phyloP scores from a whole-genome alignment of 139 green algal species.

The Chlorella vulgaris region DNA sequence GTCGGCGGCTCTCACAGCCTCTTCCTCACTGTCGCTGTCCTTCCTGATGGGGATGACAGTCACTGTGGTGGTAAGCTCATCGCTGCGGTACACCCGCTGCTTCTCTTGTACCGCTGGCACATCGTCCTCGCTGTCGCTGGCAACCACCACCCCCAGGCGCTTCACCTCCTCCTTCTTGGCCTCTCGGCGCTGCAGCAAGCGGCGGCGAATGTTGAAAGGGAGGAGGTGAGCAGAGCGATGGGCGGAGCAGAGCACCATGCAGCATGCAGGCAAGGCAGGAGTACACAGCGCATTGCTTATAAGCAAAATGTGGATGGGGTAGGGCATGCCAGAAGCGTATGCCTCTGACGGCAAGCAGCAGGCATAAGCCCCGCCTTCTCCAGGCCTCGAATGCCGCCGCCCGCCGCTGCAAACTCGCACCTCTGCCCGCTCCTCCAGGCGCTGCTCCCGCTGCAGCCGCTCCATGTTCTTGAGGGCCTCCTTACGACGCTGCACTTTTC shows the following conservation, averaged over 20 bases:
- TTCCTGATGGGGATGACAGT: conserved; percentile 41
- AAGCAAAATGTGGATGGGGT: no score
- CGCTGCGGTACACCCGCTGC: conserved; percentile 49
- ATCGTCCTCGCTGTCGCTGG: conserved; percentile 1
- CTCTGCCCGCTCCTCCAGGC: conserved; percentile 57
- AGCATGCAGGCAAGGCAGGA: no score
- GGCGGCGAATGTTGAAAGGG: neutral
- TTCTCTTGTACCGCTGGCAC: neutral
- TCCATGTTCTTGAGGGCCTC: conserved; percentile 65
- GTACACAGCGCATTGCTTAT: no score
- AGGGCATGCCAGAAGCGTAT: no score
- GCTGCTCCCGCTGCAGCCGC: conserved; percentile 50
- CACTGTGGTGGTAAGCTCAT: conserved; percentile 32
- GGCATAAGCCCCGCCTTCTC: neutral
- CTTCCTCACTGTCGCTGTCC: conserved; percentile 33
- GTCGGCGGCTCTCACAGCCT: neutral
- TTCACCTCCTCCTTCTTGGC: conserved; percentile 55
- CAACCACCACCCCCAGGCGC: neutral
- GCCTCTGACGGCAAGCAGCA: no score
- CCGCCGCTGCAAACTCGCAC: conserved; percentile 30
- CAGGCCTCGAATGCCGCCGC: neutral
- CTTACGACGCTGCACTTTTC: conserved; percentile 70
- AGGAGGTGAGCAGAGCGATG: neutral
- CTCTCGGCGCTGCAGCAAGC: conserved; percentile 50
- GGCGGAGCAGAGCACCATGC: neutral